Evolutionary conservation across 306 rosid genomes (phyloP), one percentile per base, ranked within the genome.

Genomic region (Cicer bijugum): DNA sequence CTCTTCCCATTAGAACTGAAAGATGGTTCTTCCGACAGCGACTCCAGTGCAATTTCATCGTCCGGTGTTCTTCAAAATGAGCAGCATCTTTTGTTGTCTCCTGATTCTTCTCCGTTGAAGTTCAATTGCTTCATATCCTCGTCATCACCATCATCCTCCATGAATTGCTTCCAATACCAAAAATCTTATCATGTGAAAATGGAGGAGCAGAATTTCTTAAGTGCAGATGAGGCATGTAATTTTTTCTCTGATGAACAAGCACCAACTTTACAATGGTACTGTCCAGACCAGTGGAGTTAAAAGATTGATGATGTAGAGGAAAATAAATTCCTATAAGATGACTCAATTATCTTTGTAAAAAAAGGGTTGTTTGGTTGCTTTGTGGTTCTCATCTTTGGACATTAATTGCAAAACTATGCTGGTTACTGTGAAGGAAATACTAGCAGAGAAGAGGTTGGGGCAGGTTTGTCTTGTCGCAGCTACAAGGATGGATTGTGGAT

Each of bases 221-320:
- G 95, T 51, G 88, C 92, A 7, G 98, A 94, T 16, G 99, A 94
- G 74, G 72, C 91, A 5, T 89, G 96, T 73, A 81, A 87, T 77
- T 91, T 91, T 87, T 94, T 94, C 83, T 81, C 97, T 0, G 99
- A 91, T 10, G 99, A 91, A 14, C 99, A 89, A 87, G 77, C 99
- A 47, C 99, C 99, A 0, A 88, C 88, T 4, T 85, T 94, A 51
- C 98, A 70, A 17, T 94, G 99, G 99, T 91, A 87, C 86, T 83
- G 84, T 78, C 63, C 86, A 0, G 94, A 90, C 6, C 89, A 84
- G 37, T 91, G 93, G 97, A 85, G 74, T 69, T 88, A 48, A 48
- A 52, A 52, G 20, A 52, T 6, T 23, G 33, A 23, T 23, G 33
- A 23, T 23, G 33, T 9, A 2, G 67, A 8, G 9, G 52, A 28